Evolutionary conservation across 352 stramenopile species (phyloP).

Genomic region (Phytophthora quininea): DNA sequence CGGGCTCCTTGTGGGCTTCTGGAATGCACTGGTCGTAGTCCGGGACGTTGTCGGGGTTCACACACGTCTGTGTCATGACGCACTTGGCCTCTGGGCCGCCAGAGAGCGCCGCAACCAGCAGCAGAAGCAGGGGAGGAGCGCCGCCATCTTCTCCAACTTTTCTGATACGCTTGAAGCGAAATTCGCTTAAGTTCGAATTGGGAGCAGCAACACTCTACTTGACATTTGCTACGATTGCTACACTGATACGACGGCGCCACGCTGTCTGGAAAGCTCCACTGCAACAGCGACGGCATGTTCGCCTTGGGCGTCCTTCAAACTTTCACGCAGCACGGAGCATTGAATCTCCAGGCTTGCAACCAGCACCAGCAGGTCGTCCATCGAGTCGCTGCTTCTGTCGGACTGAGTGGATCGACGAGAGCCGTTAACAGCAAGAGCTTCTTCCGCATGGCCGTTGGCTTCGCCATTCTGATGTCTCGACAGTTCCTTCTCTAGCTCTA

Average conservation of each 20-base stretch:
- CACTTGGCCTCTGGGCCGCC: conserved; percentile 41
- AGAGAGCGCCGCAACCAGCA: conserved; percentile 9
- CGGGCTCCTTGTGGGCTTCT: conserved; percentile 51
- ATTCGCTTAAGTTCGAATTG: not conserved
- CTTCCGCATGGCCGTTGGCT: not conserved
- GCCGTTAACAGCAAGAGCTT: conserved; percentile 12
- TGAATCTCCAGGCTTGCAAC: conserved; percentile 78
- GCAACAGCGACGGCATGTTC: conserved; percentile 46
- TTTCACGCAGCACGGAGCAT: conserved; percentile 61
- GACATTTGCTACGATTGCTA: conserved; percentile 11
- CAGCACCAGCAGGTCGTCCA: conserved; percentile 69
- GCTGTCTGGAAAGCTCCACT: conserved; percentile 35
- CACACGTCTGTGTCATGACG: conserved; percentile 82
- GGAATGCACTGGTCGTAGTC: conserved; percentile 81
- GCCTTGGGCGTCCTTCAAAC: conserved; percentile 42
- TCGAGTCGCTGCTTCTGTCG: conserved; percentile 29
- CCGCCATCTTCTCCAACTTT: not conserved
- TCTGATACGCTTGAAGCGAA: conserved; percentile 22
- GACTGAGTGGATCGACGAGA: conserved; percentile 16
- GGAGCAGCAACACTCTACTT: not conserved
- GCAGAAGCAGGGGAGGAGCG: conserved; percentile 15
- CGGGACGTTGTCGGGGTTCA: conserved; percentile 70
- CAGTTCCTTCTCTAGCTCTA: conserved; percentile 54
- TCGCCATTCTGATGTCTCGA: conserved; percentile 5
- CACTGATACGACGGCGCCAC: conserved; percentile 40